Evolutionary conservation across 257 asterid species (phyloP).

Genomic region (Anisodus tanguticus): DNA sequence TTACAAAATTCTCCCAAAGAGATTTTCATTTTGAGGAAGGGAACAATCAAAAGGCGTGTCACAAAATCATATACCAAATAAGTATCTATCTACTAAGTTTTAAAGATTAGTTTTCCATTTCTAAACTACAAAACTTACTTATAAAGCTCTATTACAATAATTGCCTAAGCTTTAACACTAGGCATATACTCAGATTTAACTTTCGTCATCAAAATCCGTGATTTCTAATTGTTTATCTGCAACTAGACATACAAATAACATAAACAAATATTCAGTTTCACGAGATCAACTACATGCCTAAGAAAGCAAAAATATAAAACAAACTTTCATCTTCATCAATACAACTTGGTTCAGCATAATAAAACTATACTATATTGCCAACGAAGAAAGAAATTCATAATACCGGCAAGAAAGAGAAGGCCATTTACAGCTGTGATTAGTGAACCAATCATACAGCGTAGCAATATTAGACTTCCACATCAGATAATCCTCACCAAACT

Average conservation of each 20-base stretch:
- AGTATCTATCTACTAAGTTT: neutral
- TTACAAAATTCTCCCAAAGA: neutral
- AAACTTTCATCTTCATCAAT: conserved; percentile 40
- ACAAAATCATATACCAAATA: neutral
- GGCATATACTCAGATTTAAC: neutral
- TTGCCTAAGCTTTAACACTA: neutral
- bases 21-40: conserved; percentile 1
- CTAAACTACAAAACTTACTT: neutral
- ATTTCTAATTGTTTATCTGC: neutral
- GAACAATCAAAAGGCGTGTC: neutral
- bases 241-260: conserved; percentile 1
- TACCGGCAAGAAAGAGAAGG: conserved; percentile 79
- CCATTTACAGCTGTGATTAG: conserved; percentile 67
- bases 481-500: conserved; percentile 14
- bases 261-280: conserved; percentile 23
- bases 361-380: neutral
- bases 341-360: neutral
- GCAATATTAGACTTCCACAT: conserved; percentile 26
- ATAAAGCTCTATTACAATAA: conserved; percentile 10
- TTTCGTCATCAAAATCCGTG: neutral
- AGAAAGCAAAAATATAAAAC: conserved; percentile 25
- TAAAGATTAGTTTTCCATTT: neutral
- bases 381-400: conserved; percentile 22
- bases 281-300: conserved; percentile 19
- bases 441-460: conserved; percentile 61